These are phyloP conservation scores for Vanrija pseudolonga DNA, from an alignment of 1,284 basidiomycete genomes.

Conservation along the genomic window DNA sequence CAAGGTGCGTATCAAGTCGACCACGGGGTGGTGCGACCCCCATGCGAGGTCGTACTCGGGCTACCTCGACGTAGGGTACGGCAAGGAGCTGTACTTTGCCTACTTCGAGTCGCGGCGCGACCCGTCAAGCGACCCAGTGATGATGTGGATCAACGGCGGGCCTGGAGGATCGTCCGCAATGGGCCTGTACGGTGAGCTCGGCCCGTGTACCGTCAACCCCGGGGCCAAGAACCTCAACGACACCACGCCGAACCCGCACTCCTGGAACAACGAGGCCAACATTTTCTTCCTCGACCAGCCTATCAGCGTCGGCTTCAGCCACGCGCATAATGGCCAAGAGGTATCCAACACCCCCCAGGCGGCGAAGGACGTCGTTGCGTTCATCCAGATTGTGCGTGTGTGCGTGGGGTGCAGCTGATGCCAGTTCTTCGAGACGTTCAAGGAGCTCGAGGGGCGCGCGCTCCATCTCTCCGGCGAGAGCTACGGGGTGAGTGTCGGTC, in stretches of 20 bases:
- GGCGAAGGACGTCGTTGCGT: slow-evolving; percentile 65
- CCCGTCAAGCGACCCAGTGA: slow-evolving; percentile 56
- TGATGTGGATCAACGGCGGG: slow-evolving; percentile 51
- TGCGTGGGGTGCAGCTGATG: neutral
- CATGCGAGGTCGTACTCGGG: slow-evolving; percentile 46
- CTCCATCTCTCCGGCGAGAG: slow-evolving; percentile 67
- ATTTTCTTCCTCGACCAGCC: slow-evolving; percentile 49
- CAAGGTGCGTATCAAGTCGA: slow-evolving; percentile 41
- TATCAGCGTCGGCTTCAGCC: slow-evolving; percentile 64
- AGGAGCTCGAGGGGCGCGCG: slow-evolving; percentile 60
- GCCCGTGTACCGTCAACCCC: slow-evolving; percentile 47
- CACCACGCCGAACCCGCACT: slow-evolving; percentile 49
- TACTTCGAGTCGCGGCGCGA: slow-evolving; percentile 73
- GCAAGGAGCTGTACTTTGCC: slow-evolving; percentile 74
- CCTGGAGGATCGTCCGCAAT: slow-evolving; percentile 51
- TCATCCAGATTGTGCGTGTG: slow-evolving; percentile 56
- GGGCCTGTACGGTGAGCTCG: slow-evolving; percentile 55
- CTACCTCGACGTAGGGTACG: slow-evolving; percentile 62
- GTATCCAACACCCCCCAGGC: slow-evolving; percentile 67
- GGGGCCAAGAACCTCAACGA: slow-evolving; percentile 45
- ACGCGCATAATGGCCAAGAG: slow-evolving; percentile 61
- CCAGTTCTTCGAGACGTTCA: slow-evolving; percentile 67
- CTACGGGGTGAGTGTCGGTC: slow-evolving; percentile 21
- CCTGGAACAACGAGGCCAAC: slow-evolving; percentile 52
- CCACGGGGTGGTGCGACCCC: slow-evolving; percentile 46